Evolutionary conservation across 768 basidiomycete species (phyloP).

Genomic region (Mycena maculata): DNA sequence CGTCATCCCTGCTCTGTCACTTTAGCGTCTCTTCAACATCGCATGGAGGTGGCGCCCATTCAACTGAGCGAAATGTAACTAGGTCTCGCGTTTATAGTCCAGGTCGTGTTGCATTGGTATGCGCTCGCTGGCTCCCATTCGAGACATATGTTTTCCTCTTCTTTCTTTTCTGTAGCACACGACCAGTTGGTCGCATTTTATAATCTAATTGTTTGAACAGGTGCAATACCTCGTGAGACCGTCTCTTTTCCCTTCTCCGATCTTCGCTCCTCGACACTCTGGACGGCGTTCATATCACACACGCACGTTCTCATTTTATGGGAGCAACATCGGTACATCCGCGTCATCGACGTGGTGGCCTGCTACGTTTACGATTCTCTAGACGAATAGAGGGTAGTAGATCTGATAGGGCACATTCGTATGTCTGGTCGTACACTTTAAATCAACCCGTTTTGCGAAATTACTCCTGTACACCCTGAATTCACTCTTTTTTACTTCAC

Average conservation of each 20-base stretch:
- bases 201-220: neutral
- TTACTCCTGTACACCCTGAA: too few species aligned
- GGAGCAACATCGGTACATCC: constrained; percentile 72
- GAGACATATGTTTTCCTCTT: constrained; percentile 51
- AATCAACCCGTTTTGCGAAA: too few species aligned
- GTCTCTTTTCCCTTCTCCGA: constrained; percentile 1
- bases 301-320: constrained; percentile 96
- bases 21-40: constrained; percentile 76
- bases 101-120: constrained; percentile 44
- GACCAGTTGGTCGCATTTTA: too few species aligned
- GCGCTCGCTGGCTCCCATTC: constrained; percentile 62
- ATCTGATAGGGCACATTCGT: constrained; percentile 46
- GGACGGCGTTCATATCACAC: constrained; percentile 79
- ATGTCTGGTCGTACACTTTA: too few species aligned
- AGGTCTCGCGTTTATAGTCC: constrained; percentile 36
- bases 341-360: constrained; percentile 45
- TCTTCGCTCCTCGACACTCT: constrained; percentile 94
- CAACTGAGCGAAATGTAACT: constrained; percentile 77
- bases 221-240: constrained; percentile 12
- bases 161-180: neutral
- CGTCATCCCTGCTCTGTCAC: constrained; percentile 71
- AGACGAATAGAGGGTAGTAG: constrained; percentile 47
- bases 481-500: neutral
- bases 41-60: constrained; percentile 82
- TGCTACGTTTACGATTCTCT: constrained; percentile 49